Evolutionary conservation across 2,329 filamentous ascomycete genomes (phyloP).

Genomic region (Sclerotinia minor): DNA sequence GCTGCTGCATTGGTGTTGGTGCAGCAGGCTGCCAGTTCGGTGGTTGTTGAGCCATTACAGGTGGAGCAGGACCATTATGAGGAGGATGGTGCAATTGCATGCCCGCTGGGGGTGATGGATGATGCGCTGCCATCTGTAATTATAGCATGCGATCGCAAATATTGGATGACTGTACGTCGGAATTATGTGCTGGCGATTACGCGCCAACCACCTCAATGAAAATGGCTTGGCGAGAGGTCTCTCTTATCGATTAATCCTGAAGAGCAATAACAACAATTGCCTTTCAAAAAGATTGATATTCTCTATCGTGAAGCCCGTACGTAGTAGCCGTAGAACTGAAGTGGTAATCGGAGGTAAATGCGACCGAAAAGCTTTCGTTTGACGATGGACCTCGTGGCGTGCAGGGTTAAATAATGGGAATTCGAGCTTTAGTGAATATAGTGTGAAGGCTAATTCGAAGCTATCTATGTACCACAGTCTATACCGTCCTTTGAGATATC

Average conservation of each 20-base stretch:
- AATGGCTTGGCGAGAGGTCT: slow-evolving; percentile 13
- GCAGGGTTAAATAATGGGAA: neutral
- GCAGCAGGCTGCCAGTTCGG: slow-evolving; percentile 44
- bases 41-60: slow-evolving; percentile 36
- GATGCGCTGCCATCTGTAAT: slow-evolving; percentile 40
- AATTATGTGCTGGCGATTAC: slow-evolving; percentile 23
- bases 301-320: neutral
- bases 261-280: slow-evolving; percentile 16
- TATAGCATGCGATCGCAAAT: slow-evolving; percentile 20
- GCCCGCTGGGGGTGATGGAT: slow-evolving; percentile 52
- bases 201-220: slow-evolving; percentile 20
- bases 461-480: neutral
- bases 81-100: slow-evolving; percentile 49
- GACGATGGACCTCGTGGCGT: neutral
- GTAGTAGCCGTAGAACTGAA: neutral
- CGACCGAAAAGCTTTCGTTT: slow-evolving; percentile 17
- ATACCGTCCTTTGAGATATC: neutral
- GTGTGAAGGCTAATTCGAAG: neutral
- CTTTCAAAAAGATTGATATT: neutral
- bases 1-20: slow-evolving; percentile 58
- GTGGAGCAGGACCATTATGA: slow-evolving; percentile 36
- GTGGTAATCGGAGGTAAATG: neutral
- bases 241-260: neutral
- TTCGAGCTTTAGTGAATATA: neutral
- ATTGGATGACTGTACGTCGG: neutral